Base-by-base conservation (phyloP, 2,329 filamentous ascomycete genomes). In the Didymella segeticola region DNA sequence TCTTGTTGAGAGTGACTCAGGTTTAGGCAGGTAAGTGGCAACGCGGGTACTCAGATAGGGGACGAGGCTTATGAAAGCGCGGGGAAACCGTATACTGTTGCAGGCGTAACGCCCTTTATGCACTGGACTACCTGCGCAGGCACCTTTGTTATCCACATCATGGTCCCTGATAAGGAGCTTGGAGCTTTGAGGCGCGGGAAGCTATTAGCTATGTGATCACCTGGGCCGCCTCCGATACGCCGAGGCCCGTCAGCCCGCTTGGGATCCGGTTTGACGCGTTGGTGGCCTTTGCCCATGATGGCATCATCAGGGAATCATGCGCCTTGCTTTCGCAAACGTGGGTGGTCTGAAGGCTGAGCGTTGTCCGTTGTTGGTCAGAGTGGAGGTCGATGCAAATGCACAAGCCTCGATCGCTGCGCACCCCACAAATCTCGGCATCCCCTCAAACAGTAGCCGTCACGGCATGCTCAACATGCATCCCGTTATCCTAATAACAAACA, bases 301-400 rank as follows among this genome's bases (percentile, higher is more conserved):
- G 58, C 67, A 70, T 68, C 62, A 67, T 68, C 58, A 56, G 39
- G 57, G 56, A 61, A 64, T 72, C 70, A 69, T 68, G 64, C 67
- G 67, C 64, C 68, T 48, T 63, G 60, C 31, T 41, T 61, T 57
- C 39, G 57, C 58, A 54, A 70, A 71, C 69, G 69, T 73, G 71
- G 68, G 64, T 64, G 58, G 60, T 63, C 62, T 64, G 67, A 65
- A 66, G 62, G 67, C 64, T 63, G 63, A 59, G 60, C 46, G 39
- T 42, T 36, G 46, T 47, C 43, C 47, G 53, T 57, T 43, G 43
- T 26, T 48, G 51, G 45, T 49, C 33, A 30, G 43, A 26, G 38
- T 43, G 26, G 27, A 47, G 47, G 36, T 17, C 43, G 51, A 47
- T 54, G 56, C 45, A 29, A 22, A 37, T 31, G 27, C 36, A 41